These are phyloP conservation scores for Pleurostoma richardsiae DNA, from an alignment of 2,329 filamentous ascomycete species.

Conservation along the genomic window DNA sequence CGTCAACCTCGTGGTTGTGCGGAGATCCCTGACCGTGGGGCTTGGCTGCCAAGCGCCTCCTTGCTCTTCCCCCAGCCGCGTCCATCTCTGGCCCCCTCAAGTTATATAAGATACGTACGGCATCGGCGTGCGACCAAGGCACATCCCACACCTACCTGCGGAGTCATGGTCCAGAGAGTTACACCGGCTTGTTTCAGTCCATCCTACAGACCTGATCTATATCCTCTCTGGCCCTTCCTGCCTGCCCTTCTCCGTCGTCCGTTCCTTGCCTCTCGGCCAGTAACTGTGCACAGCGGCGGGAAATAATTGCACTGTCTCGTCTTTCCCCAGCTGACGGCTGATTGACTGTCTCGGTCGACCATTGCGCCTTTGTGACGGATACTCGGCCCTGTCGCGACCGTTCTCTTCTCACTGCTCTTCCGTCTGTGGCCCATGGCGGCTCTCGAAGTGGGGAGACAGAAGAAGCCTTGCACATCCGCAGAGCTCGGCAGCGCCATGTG, in stretches of 20 bases:
- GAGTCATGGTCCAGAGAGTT: constrained; percentile 5
- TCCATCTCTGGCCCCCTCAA: not conserved
- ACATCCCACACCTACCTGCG: no score
- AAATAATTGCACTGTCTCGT: constrained; percentile 13
- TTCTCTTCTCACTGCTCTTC: no score
- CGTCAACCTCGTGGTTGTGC: no score
- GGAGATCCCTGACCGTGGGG: no score
- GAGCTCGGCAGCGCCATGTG: not conserved
- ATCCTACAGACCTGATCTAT: constrained; percentile 8
- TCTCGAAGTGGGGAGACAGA: not conserved
- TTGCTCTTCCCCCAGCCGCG: no score
- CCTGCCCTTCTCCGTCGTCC: constrained; percentile 5
- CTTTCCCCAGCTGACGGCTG: constrained; percentile 1
- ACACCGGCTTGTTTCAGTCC: constrained; percentile 12
- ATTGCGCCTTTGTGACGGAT: no score
- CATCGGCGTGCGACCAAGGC: constrained; percentile 9
- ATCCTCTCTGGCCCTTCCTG: constrained; percentile 6
- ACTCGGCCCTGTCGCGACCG: no score
- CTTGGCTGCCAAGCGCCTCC: no score
- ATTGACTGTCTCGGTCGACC: constrained; percentile 6
- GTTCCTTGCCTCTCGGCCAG: constrained; percentile 9
- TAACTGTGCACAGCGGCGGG: constrained; percentile 14
- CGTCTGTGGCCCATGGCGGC: no score
- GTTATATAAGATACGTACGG: constrained; percentile 1
- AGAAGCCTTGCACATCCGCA: not conserved